Conservation (phyloP, 345 rosid genomes). For the Lepidium sativum region DNA sequence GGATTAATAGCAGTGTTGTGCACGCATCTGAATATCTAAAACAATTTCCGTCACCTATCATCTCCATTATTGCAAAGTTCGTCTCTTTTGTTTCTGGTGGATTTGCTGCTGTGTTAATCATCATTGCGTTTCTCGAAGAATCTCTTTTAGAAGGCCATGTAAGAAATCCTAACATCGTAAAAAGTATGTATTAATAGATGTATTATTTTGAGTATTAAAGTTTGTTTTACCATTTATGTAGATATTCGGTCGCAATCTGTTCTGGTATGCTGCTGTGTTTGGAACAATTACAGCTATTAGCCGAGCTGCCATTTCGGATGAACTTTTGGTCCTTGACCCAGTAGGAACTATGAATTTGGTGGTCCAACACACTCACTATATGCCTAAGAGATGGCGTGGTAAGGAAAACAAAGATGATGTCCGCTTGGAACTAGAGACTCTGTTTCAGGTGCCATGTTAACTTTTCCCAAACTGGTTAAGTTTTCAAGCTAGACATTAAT, state of each 20-base stretch:
- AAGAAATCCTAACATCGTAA: constrained; percentile 6
- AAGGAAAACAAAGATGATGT: constrained; percentile 75
- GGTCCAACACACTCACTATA: constrained; percentile 86
- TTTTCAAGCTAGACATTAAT: background rate
- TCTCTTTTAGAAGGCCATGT: constrained; percentile 98
- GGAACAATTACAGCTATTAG: constrained; percentile 96
- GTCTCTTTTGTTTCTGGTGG: constrained; percentile 97
- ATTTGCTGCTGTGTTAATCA: constrained; percentile 88
- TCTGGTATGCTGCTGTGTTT: constrained; percentile 99
- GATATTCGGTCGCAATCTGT: constrained; percentile 94
- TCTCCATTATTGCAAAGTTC: constrained; percentile 84
- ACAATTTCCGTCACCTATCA: constrained; percentile 89
- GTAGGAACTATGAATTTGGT: constrained; percentile 84
- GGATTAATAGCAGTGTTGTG: constrained; percentile 74
- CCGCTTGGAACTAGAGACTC: constrained; percentile 74
- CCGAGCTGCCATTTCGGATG: constrained; percentile 87
- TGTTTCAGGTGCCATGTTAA: constrained; percentile 67
- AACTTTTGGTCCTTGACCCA: constrained; percentile 79
- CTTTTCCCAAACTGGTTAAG: background rate
- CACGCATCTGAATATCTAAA: constrained; percentile 84
- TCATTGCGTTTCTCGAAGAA: constrained; percentile 97
- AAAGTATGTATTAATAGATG: background rate
- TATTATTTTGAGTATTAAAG: background rate
- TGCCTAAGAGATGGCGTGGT: constrained; percentile 98
- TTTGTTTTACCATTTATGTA: constrained; percentile 30